These are phyloP conservation scores for Alternaria angustiovoidea DNA, from an alignment of 2,329 filamentous ascomycete genomes.

Conservation along the genomic window DNA sequence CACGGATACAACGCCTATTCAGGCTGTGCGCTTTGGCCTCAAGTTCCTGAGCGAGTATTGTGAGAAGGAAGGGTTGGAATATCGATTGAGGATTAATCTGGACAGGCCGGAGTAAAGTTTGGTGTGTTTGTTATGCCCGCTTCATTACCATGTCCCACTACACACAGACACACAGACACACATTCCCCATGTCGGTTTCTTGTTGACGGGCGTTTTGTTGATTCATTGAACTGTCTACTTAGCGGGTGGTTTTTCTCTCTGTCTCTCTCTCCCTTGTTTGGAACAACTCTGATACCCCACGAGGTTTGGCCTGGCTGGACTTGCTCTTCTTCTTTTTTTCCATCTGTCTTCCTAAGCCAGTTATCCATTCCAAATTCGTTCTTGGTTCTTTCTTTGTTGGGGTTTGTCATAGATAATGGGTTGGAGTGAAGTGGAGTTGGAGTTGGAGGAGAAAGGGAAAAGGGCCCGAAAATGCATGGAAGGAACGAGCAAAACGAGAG, in stretches of 20 bases:
- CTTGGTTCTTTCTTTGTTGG: too few species aligned
- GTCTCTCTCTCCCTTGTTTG: background rate
- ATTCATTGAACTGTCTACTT: background rate
- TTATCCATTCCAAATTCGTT: too few species aligned
- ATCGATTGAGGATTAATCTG: conserved; percentile 37
- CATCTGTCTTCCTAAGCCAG: background rate
- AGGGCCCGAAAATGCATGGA: too few species aligned
- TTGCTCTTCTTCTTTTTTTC: background rate
- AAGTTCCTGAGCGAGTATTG: conserved; percentile 56
- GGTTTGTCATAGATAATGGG: too few species aligned
- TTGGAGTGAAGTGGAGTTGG: too few species aligned
- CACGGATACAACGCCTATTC: conserved; percentile 52
- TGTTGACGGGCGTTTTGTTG: background rate
- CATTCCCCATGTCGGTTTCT: background rate
- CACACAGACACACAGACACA: too few species aligned
- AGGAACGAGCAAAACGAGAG: too few species aligned
- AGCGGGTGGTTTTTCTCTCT: background rate
- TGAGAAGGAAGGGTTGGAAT: conserved; percentile 41
- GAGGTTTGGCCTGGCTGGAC: background rate
- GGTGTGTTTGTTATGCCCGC: too few species aligned
- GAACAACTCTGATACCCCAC: conserved; percentile 7
- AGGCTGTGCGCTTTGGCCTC: conserved; percentile 55
- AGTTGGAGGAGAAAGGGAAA: too few species aligned
- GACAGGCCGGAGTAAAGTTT: conserved; percentile 28
- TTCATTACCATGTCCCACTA: too few species aligned